A percentile compares a stretch with the other conserved stretches of the same genome.
phyloP scores from a whole-genome alignment of 1,284 basidiomycete species.

The Marasmius tenuissimus region DNA sequence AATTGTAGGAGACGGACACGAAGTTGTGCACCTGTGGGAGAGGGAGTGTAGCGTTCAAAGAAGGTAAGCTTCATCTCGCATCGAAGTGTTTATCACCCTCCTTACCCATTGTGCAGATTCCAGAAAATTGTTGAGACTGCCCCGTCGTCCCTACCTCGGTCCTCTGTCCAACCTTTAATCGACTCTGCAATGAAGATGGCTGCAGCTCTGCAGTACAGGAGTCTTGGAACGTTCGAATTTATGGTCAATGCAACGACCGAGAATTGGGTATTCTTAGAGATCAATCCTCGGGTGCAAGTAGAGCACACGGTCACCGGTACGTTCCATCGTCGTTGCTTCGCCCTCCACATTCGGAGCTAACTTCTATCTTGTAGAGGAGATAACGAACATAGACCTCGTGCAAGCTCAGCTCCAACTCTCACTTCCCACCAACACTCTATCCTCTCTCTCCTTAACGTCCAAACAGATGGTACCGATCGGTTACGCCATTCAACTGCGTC shows the following conservation, averaged over 20 bases:
- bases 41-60: slow-evolving; percentile 38
- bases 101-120: slow-evolving; percentile 23
- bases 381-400: slow-evolving; percentile 35
- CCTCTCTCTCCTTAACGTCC: slow-evolving; percentile 19
- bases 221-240: slow-evolving; percentile 36
- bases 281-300: slow-evolving; percentile 39
- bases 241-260: slow-evolving; percentile 27
- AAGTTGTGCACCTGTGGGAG: slow-evolving; percentile 35
- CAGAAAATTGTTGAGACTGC: slow-evolving; percentile 39
- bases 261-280: slow-evolving; percentile 36
- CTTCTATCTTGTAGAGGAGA: slow-evolving; percentile 31
- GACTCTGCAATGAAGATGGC: slow-evolving; percentile 32
- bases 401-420: slow-evolving; percentile 35
- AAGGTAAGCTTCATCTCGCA: slow-evolving; percentile 19
- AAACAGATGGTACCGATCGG: slow-evolving; percentile 20
- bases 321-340: background rate
- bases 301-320: slow-evolving; percentile 41
- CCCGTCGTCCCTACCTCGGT: slow-evolving; percentile 29
- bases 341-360: background rate
- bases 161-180: slow-evolving; percentile 24
- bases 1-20: slow-evolving; percentile 34
- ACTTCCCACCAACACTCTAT: slow-evolving; percentile 19
- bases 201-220: slow-evolving; percentile 28
- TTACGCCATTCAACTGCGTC: slow-evolving; percentile 36
- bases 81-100: background rate